Base-by-base conservation (phyloP, 257 asterid species). In the Anisodus acutangulus region DNA sequence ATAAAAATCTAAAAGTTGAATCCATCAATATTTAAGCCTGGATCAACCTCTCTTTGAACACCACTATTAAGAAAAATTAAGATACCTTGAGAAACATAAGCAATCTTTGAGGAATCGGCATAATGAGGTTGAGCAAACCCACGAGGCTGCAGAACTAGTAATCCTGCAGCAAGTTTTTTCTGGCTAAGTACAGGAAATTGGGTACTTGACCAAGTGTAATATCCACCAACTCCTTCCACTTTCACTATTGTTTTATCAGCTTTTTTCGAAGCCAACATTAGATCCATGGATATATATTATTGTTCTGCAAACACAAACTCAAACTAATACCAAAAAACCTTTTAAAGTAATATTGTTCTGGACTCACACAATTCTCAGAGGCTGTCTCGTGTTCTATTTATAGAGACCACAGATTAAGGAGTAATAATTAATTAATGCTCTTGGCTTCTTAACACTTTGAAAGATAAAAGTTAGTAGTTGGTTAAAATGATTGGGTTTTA, bases 121-220 rank as follows among this genome's bases (percentile, higher is more conserved):
- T 85, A 89, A 78, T 91, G 94, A 7, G 94, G 94, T 64, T 85
- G 74, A 71, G 93, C 93, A 17, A 91, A 85, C 80, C 93, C 92
- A 6, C 88, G 89, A 0, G 87, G 91, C 8, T 59, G 88, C 79
- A 90, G 39, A 69, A 90, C 79, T 7, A 91, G 83, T 35, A 85
- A 90, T 3, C 94, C 92, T 80, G 90, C 93, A n/a, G 85, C 91
- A 47, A 88, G 47, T 53, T 78, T 82, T 26, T 87, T 85, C 69
- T 60, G n/a, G 9, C 62, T 58, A 1, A 90, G 74, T n/a, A 58
- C 39, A 16, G 92, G 89, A 72, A 78, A 54, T 3, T 69, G 79
- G 6, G 79, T 80, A 2, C 84, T 70, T 0, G 93, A 86, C 94
- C 93, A 91, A 1, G 88, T 83, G 84, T 88, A 86, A 74, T 88